These are phyloP conservation scores for Phaeodactylum tricornutum DNA, from an alignment of 108 stramenopile species.

Conservation along the genomic window DNA sequence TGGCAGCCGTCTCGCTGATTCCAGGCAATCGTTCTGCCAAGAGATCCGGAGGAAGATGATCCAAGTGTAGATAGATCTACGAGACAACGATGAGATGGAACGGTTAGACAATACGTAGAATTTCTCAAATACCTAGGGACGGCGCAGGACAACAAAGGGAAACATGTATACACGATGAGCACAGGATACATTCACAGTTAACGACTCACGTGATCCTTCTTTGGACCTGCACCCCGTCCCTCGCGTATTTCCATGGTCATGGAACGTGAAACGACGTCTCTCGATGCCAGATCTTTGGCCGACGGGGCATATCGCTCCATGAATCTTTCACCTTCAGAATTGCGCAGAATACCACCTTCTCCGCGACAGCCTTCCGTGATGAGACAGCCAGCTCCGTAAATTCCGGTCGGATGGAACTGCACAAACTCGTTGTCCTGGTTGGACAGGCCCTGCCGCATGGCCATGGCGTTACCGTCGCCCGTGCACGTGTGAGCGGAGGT, in stretches of 20 bases:
- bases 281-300: conserved; percentile 96
- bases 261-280: conserved; percentile 96
- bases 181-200: not conserved
- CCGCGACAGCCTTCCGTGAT: conserved; percentile 99
- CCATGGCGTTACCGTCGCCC: conserved; percentile 98
- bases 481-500: conserved; percentile 99
- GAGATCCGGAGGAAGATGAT: conserved; percentile 96
- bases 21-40: conserved; percentile 96
- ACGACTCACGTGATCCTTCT: conserved; percentile 86
- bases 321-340: conserved; percentile 96
- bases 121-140: not conserved
- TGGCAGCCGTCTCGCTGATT: conserved; percentile 96
- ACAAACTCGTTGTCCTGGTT: conserved; percentile 99
- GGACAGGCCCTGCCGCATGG: conserved; percentile 58
- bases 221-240: conserved; percentile 95
- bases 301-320: conserved; percentile 99
- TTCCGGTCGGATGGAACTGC: conserved; percentile 99
- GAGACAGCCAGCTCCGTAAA: conserved; percentile 99
- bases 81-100: not conserved
- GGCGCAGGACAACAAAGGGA: not conserved
- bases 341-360: conserved; percentile 96
- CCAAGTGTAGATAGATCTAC: conserved; percentile 92
- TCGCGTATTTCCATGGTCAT: conserved; percentile 99
- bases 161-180: not conserved
- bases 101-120: not conserved